Conservation (phyloP, 2,329 filamentous ascomycete species). For the Cladosporium phlei region DNA sequence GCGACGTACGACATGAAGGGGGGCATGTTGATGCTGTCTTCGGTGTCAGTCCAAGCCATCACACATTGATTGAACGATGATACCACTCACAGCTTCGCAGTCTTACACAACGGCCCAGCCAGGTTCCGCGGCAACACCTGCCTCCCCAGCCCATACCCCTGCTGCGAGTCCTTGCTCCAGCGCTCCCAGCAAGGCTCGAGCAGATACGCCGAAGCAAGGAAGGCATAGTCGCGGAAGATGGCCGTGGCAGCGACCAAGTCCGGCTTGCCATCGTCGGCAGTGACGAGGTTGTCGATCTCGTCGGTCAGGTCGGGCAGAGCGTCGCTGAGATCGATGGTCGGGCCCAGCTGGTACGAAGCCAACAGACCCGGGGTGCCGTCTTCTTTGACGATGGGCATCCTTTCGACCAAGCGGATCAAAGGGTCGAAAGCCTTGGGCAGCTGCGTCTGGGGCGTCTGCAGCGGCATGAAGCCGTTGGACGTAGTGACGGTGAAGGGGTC, state of each 20-base stretch:
- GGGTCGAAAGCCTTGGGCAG: constrained; percentile 70
- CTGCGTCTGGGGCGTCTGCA: constrained; percentile 44
- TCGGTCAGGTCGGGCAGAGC: constrained; percentile 72
- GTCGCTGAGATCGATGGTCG: constrained; percentile 56
- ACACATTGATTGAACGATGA: background rate
- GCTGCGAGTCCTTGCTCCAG: constrained; percentile 51
- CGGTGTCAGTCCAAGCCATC: constrained; percentile 2
- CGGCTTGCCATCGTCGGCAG: constrained; percentile 60
- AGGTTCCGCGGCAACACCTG: constrained; percentile 68
- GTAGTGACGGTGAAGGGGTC: constrained; percentile 69
- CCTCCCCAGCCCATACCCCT: constrained; percentile 72
- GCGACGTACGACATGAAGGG: constrained; percentile 85
- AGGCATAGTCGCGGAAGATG: constrained; percentile 86
- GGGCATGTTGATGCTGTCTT: constrained; percentile 63
- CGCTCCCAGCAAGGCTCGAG: constrained; percentile 86
- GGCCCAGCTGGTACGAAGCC: constrained; percentile 67
- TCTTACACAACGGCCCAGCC: constrained; percentile 74
- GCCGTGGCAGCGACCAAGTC: constrained; percentile 79
- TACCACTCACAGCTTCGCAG: constrained; percentile 72
- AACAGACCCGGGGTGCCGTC: constrained; percentile 74
- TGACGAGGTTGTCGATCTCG: constrained; percentile 45
- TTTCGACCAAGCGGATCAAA: constrained; percentile 66
- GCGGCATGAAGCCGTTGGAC: constrained; percentile 68
- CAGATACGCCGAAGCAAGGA: constrained; percentile 82
- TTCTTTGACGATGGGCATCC: constrained; percentile 72